Evolutionary conservation across 164 flowering plant genomes (phyloP).

Genomic region (Piper longum): DNA sequence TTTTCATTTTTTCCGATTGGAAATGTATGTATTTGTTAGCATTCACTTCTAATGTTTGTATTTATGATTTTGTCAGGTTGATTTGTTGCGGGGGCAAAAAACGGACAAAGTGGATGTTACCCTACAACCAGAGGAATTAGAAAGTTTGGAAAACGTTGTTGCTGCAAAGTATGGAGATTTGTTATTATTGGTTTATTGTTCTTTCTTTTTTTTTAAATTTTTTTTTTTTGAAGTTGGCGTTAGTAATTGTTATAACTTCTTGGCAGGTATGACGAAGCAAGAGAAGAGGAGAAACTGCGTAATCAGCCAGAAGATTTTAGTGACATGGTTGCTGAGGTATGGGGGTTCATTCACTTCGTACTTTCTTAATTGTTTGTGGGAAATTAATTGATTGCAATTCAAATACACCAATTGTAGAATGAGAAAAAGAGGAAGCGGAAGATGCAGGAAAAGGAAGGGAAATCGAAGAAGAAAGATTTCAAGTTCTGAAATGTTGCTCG

Average conservation of each 20-base stretch:
- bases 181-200: background rate
- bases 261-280: conserved; percentile 84
- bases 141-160: conserved; percentile 68
- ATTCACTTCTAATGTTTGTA: too few species aligned
- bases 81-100: conserved; percentile 89
- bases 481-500: conserved; percentile 9
- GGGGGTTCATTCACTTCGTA: background rate
- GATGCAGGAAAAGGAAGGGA: conserved; percentile 83
- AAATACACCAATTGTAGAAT: conserved; percentile 20
- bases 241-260: background rate
- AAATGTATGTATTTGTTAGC: too few species aligned
- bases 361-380: background rate
- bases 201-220: background rate
- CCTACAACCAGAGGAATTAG: conserved; percentile 86
- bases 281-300: conserved; percentile 84
- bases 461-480: conserved; percentile 76
- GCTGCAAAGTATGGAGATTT: conserved; percentile 64
- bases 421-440: conserved; percentile 79
- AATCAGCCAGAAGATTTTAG: conserved; percentile 94
- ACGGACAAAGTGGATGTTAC: conserved; percentile 91
- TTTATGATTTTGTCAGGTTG: conserved; percentile 45
- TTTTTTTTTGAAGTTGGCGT: background rate
- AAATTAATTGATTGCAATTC: background rate
- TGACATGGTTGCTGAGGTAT: conserved; percentile 99
- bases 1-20: too few species aligned